phyloP scores from a whole-genome alignment of 2,329 filamentous ascomycete species.

The Tricladium varicosporioides region DNA sequence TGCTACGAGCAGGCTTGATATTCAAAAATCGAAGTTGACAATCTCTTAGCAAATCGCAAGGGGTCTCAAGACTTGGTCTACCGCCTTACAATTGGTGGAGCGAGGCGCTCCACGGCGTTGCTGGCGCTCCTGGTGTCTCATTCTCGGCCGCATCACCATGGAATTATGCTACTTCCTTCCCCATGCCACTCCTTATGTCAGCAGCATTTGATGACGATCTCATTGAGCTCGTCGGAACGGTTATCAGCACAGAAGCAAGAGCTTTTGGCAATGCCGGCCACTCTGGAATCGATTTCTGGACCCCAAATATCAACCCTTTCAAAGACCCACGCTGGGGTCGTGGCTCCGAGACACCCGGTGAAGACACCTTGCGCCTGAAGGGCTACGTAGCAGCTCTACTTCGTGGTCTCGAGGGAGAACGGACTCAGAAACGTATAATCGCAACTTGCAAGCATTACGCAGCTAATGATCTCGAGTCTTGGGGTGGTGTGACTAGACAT shows the following conservation, averaged over 20 bases:
- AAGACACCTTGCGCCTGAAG: neutral
- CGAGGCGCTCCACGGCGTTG: constrained; percentile 62
- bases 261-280: constrained; percentile 62
- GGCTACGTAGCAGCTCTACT: neutral
- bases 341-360: neutral
- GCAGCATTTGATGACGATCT: constrained; percentile 64
- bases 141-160: constrained; percentile 53
- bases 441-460: neutral
- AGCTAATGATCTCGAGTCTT: constrained; percentile 39
- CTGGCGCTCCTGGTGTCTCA: constrained; percentile 50
- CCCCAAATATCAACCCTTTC: constrained; percentile 53
- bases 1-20: too few relatives aligned
- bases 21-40: too few relatives aligned
- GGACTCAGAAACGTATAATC: neutral
- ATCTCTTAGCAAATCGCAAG: too few relatives aligned
- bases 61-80: too few relatives aligned
- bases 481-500: constrained; percentile 43
- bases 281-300: constrained; percentile 59
- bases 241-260: constrained; percentile 58
- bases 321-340: neutral
- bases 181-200: constrained; percentile 59
- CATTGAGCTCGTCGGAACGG: constrained; percentile 53
- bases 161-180: constrained; percentile 62
- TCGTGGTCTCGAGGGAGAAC: neutral
- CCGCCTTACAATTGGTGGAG: constrained; percentile 42